Base-by-base conservation (phyloP, 73 alveolate genomes). In the Paramecium octaurelia region DNA sequence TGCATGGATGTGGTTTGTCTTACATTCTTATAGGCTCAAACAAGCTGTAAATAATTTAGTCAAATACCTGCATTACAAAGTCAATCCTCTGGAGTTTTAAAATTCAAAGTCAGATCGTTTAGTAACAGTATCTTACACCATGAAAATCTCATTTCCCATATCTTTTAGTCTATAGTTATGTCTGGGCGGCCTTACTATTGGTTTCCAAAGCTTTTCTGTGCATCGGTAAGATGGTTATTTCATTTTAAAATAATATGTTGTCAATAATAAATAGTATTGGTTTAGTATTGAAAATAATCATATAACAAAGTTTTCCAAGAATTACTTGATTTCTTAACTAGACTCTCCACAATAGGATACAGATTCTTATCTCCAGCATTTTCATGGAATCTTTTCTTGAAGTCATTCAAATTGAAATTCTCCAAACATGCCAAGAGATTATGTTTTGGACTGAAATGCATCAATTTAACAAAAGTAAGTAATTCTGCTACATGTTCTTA, bases 1-100 rank as follows among this genome's bases (percentile, higher is more conserved):
- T 96, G 68, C 98, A 95, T 21, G 93, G 94, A 18, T 50, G 93
- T 21, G 40, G 24, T 93, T 89, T 42, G 23, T 9, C 48, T 29
- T 71, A 34, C 27, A 71, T 36, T 29, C 86, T 27, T 71, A 71
- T 38, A 14, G 86, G 86, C 6, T 71, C 86, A 36, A 71, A 71
- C 3, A 71, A 34, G 34, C 86, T 71, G n/a, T 34, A 0, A 71
- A 71, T 23, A 21, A 42, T 20, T 38, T 16, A 27, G n/a, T 24
- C 10, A 18, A 21, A 8, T 71, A 71, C 86, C 86, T 71, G 58
- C 86, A 71, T 71, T 71, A 29, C 57, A 71, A 38, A 3, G 16
- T 36, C 58, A 34, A 38, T 24, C 40, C 40, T 36, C 86, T 18
- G 4, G 31, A 29, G 27, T 71, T 71, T 34, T 29, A 34, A 29